phyloP scores from a whole-genome alignment of 345 rosid genomes.

The Pseudoturritis turrita region DNA sequence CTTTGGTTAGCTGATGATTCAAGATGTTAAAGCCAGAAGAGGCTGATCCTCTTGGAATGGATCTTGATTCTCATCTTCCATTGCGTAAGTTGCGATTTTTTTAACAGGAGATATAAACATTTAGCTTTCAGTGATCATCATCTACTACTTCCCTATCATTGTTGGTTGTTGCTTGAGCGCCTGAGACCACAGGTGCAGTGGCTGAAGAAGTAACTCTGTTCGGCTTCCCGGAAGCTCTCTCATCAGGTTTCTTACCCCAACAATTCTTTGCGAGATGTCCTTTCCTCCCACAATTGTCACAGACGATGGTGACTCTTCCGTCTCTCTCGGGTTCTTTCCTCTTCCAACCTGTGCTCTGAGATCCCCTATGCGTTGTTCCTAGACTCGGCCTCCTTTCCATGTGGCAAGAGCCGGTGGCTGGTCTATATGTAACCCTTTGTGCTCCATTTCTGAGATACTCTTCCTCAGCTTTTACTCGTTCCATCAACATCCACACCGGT shows the following conservation, averaged over 20 bases:
- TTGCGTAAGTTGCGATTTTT: neutral
- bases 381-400: conserved; percentile 36
- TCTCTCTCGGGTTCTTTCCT: conserved; percentile 39
- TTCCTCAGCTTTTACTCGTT: conserved; percentile 53
- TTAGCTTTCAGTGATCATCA: neutral
- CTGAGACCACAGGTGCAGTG: conserved; percentile 14
- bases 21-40: neutral
- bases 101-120: neutral
- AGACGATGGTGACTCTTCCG: conserved; percentile 26
- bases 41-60: neutral
- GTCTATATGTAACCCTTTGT: conserved; percentile 26
- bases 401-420: conserved; percentile 20
- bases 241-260: conserved; percentile 33
- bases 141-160: neutral
- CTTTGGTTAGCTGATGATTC: neutral
- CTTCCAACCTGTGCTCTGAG: conserved; percentile 30
- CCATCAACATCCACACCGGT: conserved; percentile 56
- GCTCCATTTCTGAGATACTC: conserved; percentile 29
- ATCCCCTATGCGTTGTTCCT: conserved; percentile 26
- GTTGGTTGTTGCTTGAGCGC: conserved; percentile 13
- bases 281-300: conserved; percentile 56
- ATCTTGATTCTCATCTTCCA: neutral
- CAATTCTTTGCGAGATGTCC: conserved; percentile 64
- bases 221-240: conserved; percentile 27
- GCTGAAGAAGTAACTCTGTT: conserved; percentile 5